These are phyloP conservation scores for Apiotrichum akiyoshidainum DNA, from an alignment of 1,284 basidiomycete genomes.

Conservation along the genomic window DNA sequence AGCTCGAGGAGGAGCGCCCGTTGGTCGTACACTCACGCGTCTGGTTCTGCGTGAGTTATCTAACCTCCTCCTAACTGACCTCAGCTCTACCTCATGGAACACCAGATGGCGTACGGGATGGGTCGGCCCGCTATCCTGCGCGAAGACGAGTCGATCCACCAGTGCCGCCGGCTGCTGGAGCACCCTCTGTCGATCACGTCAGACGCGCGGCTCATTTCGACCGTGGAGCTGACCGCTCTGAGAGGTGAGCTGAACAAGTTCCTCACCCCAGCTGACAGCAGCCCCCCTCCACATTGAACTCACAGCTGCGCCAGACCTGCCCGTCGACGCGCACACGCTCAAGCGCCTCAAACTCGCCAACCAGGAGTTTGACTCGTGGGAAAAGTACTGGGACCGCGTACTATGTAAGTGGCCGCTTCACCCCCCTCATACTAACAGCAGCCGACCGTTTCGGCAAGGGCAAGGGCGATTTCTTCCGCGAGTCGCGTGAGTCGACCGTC, in stretches of 20 bases:
- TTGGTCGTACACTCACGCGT: conserved; percentile 74
- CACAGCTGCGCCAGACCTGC: conserved; percentile 45
- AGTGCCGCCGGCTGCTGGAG: conserved; percentile 73
- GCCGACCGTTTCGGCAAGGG: conserved; percentile 45
- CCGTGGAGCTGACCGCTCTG: conserved; percentile 54
- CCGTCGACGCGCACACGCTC: conserved; percentile 46
- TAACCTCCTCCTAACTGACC: not conserved
- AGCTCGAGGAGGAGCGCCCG: conserved; percentile 67
- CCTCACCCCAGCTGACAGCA: conserved; percentile 6
- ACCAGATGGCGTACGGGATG: conserved; percentile 91
- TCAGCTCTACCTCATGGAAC: conserved; percentile 77
- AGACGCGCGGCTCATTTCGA: conserved; percentile 90
- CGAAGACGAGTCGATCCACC: conserved; percentile 82
- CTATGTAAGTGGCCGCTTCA: conserved; percentile 25
- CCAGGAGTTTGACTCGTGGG: conserved; percentile 50
- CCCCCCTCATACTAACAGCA: conserved; percentile 2
- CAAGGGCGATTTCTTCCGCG: conserved; percentile 47
- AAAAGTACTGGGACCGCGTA: conserved; percentile 50
- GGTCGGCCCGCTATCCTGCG: conserved; percentile 85
- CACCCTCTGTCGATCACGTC: conserved; percentile 86
- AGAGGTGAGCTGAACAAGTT: conserved; percentile 27
- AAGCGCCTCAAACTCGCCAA: conserved; percentile 50
- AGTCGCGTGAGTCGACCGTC: conserved; percentile 32
- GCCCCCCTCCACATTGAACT: conserved; percentile 49
- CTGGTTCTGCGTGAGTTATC: conserved; percentile 66